Evolutionary conservation across 805 yeast genomes (phyloP).

Genomic region (Kuraishia piskuri): DNA sequence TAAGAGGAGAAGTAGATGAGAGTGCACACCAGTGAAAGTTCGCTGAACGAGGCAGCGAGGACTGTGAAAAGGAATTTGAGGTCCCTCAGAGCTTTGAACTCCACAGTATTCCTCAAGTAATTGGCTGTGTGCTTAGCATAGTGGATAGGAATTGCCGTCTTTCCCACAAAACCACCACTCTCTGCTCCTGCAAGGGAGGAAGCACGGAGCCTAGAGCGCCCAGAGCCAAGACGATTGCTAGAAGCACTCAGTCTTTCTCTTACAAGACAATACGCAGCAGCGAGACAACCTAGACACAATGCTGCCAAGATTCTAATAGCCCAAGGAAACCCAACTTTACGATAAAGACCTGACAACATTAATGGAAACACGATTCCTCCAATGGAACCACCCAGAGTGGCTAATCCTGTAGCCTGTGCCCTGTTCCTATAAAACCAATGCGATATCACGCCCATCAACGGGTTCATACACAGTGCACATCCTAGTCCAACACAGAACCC

Average conservation of each 20-base stretch:
- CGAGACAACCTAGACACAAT: conserved; percentile 14
- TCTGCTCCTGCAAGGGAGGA: background rate
- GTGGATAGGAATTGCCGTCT: background rate
- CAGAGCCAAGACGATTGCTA: background rate
- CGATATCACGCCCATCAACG: conserved; percentile 35
- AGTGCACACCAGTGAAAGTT: conserved; percentile 29
- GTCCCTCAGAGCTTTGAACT: conserved; percentile 26
- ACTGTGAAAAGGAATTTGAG: conserved; percentile 26
- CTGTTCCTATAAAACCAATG: conserved; percentile 36
- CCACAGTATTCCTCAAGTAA: conserved; percentile 11
- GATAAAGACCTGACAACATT: conserved; percentile 35
- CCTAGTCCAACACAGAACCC: conserved; percentile 31
- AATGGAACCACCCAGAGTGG: conserved; percentile 49
- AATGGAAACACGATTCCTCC: conserved; percentile 61
- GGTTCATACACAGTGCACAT: conserved; percentile 32
- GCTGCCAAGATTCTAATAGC: conserved; percentile 42
- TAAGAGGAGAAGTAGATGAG: conserved; percentile 36
- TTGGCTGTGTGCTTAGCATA: background rate
- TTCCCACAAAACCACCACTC: background rate
- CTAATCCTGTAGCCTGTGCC: conserved; percentile 24
- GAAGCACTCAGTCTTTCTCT: conserved; percentile 24
- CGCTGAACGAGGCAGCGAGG: conserved; percentile 30
- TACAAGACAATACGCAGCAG: conserved; percentile 23
- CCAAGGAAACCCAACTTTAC: conserved; percentile 50
- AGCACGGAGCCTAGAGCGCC: background rate